phyloP scores from a whole-genome alignment of 306 rosid genomes.

The apple (Malus domestica) region ASM211411v1 NC_041799.1:4846001-4846500 shows the following conservation, averaged over 20 bases:
- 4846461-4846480: slow-evolving; percentile 46
- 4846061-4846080: slow-evolving; percentile 57
- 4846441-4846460: slow-evolving; percentile 40
- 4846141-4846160: slow-evolving; percentile 37
- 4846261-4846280: slow-evolving; percentile 51
- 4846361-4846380: slow-evolving; percentile 68
- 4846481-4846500: slow-evolving; percentile 37
- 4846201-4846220: slow-evolving; percentile 42
- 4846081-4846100: slow-evolving; percentile 70
- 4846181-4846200: slow-evolving; percentile 36
- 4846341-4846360: slow-evolving; percentile 91
- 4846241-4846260: slow-evolving; percentile 50
- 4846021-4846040: slow-evolving; percentile 45
- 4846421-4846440: slow-evolving; percentile 72
- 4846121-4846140: slow-evolving; percentile 30
- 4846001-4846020: slow-evolving; percentile 59
- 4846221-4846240: slow-evolving; percentile 54
- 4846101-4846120: slow-evolving; percentile 58
- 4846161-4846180: slow-evolving; percentile 74
- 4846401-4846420: slow-evolving; percentile 96
- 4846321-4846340: slow-evolving; percentile 33
- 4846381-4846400: slow-evolving; percentile 66
- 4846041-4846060: slow-evolving; percentile 65
- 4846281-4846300: slow-evolving; percentile 39
- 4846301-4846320: slow-evolving; percentile 43